Evolutionary conservation across 1,139 yeast genomes (phyloP), one percentile per base, ranked within the genome.

Genomic region (Diutina ranongensis): DNA sequence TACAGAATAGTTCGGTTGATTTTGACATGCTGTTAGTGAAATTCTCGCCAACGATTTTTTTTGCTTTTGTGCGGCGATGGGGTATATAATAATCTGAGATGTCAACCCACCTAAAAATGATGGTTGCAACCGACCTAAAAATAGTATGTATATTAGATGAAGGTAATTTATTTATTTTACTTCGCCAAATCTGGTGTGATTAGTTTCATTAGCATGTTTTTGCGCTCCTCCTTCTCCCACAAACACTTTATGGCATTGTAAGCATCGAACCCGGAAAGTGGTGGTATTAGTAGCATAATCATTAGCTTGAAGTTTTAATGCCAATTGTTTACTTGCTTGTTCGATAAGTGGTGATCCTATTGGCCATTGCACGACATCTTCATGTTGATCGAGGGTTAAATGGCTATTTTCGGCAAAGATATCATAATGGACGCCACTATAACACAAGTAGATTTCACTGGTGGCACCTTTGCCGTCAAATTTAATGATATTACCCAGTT

Each of bases 401-500:
- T 49, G 55, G 44, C 60, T 55, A 20, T 72, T 66, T 41, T 71
- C 55, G 10, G 72, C 78, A 10, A 82, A 62, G 0, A 83, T 67
- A 57, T 84, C 94, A 57, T 83, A 85, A 60, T 85, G 95, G 45
- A 84, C 74, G 1, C 95, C 94, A 41, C 78, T 74, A 55, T 83
- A 84, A 10, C 80, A 65, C 40, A 84, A 64, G 15, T 76, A 62
- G 16, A 81, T 71, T 54, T 74, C 81, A 12, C 63, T 63, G 8
- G 59, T 48, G 0, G 61, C 52, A 12, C 49, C 51, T 65, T 78
- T 70, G 45, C 58, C 58, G 47, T 63, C 67, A 48, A 83, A 83
- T 45, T 66, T 66, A 52, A 83, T 83, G 44, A 74, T 60, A 40
- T 77, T 67, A 2, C 78, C 76, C 54, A 79, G 80, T 54, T 80